Conservation (phyloP, 192 early-diverging fungal genomes). For the Entomortierella beljakovae region DNA sequence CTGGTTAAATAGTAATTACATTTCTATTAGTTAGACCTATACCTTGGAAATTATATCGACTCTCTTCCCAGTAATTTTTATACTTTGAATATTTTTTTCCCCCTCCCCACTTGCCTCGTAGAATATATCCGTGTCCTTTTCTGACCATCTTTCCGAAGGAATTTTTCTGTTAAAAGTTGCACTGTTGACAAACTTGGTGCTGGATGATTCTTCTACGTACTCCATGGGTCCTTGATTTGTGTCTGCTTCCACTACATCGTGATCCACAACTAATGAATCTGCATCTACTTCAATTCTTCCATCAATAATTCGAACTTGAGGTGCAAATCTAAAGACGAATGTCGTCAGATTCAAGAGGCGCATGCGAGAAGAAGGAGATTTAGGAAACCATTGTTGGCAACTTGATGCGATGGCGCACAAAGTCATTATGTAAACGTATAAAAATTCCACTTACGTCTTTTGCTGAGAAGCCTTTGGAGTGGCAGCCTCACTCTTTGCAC, state of each 20-base stretch:
- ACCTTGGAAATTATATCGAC: no score
- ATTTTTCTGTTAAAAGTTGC: constrained; percentile 24
- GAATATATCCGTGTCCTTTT: constrained; percentile 55
- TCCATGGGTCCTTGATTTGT: constrained; percentile 38
- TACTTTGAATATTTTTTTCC: background rate
- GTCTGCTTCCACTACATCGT: constrained; percentile 33
- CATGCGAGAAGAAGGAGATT: background rate
- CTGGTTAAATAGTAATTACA: constrained; percentile 17
- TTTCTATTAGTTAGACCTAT: background rate
- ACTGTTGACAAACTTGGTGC: constrained; percentile 49
- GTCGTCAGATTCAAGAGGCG: background rate
- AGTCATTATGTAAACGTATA: background rate
- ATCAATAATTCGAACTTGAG: constrained; percentile 48
- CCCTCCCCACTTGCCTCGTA: constrained; percentile 28
- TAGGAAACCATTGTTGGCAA: background rate
- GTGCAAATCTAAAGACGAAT: constrained; percentile 51
- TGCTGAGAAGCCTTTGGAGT: constrained; percentile 1
- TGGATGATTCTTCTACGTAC: constrained; percentile 52
- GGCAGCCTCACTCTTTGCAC: constrained; percentile 7
- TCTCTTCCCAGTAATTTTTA: no score
- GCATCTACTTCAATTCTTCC: constrained; percentile 46
- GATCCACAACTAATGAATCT: constrained; percentile 48
- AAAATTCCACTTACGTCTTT: constrained; percentile 38
- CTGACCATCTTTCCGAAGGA: constrained; percentile 48
- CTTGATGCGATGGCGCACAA: background rate